phyloP scores from a whole-genome alignment of 495 filamentous ascomycete species.

The Xylaria castorea region DNA sequence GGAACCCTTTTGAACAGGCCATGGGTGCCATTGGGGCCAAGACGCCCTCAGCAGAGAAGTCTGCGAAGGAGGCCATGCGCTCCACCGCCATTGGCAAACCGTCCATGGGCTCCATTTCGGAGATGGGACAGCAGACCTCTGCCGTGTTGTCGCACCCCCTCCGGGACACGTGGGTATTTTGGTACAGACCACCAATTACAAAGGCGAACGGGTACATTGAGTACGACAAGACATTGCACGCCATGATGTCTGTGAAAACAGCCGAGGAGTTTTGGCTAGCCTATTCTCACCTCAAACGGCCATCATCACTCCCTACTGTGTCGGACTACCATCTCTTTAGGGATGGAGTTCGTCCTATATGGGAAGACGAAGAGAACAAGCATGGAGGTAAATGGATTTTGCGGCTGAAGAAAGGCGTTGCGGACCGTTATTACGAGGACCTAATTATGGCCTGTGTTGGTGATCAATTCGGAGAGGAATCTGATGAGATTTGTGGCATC shows the following conservation, averaged over 20 bases:
- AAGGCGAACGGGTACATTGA: conserved; percentile 89
- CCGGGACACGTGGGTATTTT: conserved; percentile 92
- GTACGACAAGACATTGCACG: conserved; percentile 94
- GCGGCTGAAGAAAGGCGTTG: conserved; percentile 92
- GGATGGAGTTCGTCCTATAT: conserved; percentile 94
- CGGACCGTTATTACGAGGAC: conserved; percentile 98
- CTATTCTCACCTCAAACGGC: conserved; percentile 88
- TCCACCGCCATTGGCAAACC: conserved; percentile 50
- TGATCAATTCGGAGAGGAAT: conserved; percentile 92
- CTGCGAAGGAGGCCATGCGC: conserved; percentile 56
- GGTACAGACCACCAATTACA: conserved; percentile 92
- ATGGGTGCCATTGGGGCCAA: conserved; percentile 69
- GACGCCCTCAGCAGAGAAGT: conserved; percentile 67
- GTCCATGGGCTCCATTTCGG: conserved; percentile 51
- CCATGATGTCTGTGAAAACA: conserved; percentile 79
- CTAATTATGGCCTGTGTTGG: conserved; percentile 88
- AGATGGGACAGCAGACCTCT: conserved; percentile 42
- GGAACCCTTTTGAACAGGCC: conserved; percentile 76
- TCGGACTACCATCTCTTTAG: conserved; percentile 99
- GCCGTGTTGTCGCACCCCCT: conserved; percentile 60
- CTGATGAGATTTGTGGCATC: conserved; percentile 92
- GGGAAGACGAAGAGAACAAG: conserved; percentile 98
- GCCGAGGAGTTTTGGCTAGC: conserved; percentile 94
- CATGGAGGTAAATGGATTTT: conserved; percentile 97
- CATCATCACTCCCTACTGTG: conserved; percentile 84